Evolutionary conservation across 805 yeast genomes (phyloP).

Genomic region (Candida qinlingensis): DNA sequence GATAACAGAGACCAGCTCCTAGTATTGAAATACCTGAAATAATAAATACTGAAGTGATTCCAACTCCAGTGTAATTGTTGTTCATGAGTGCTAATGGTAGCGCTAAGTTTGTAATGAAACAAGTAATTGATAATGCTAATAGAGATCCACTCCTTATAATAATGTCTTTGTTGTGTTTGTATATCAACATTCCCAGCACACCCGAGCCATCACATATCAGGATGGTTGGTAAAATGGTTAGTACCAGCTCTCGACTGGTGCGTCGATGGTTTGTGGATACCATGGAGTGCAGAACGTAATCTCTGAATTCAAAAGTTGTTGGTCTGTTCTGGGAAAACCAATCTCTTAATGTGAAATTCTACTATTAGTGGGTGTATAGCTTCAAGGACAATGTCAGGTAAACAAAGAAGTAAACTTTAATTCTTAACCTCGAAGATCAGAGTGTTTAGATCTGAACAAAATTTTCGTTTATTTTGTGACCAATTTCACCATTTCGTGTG

Average conservation of each 20-base stretch:
- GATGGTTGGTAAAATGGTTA: neutral
- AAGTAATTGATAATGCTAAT: slow-evolving; percentile 3
- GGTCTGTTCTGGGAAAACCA: no score
- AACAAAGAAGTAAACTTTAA: no score
- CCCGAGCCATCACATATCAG: slow-evolving; percentile 14
- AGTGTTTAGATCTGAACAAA: no score
- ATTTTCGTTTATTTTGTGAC: no score
- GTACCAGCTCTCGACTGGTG: neutral
- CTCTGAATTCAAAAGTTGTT: no score
- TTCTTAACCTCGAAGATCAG: no score
- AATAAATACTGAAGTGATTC: neutral
- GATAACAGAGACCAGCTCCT: slow-evolving; percentile 23
- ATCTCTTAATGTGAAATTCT: no score
- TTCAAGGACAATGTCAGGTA: no score
- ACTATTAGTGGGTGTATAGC: no score
- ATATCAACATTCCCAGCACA: slow-evolving; percentile 9
- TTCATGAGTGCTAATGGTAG: slow-evolving; percentile 1
- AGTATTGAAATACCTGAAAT: slow-evolving; percentile 12
- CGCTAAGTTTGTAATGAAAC: slow-evolving; percentile 4
- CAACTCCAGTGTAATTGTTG: neutral
- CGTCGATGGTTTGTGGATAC: slow-evolving; percentile 4
- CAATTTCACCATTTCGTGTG: no score
- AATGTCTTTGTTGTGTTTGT: slow-evolving; percentile 1
- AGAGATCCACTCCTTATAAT: neutral
- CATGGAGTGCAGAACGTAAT: neutral